Conservation (phyloP, 2,329 filamentous ascomycete species). For the Verticillium longisporum region DNA sequence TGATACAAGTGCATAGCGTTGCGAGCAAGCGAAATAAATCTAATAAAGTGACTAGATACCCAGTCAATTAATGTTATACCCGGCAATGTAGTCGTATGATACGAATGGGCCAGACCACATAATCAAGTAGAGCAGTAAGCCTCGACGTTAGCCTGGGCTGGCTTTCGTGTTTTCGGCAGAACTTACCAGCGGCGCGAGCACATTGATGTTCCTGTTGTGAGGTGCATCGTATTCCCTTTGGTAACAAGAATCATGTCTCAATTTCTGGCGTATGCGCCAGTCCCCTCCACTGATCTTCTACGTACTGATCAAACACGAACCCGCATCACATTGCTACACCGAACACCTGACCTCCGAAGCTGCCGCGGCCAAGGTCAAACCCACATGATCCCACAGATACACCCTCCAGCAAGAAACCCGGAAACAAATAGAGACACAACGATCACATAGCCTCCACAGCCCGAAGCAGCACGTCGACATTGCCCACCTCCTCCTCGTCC, state of each 20-base stretch:
- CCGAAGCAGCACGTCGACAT: constrained; percentile 51
- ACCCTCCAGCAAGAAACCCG: neutral
- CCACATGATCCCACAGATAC: neutral
- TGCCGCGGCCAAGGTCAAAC: neutral
- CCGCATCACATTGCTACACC: neutral
- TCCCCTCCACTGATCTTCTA: neutral
- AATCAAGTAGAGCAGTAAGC: too few species aligned
- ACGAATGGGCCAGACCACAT: too few species aligned
- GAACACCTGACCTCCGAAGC: neutral
- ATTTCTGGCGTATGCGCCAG: neutral
- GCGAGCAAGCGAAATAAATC: too few species aligned
- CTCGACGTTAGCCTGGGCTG: too few species aligned
- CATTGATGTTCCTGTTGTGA: neutral
- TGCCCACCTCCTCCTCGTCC: constrained; percentile 43
- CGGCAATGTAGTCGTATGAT: too few species aligned
- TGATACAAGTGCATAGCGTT: neutral
- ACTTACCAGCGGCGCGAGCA: too few species aligned
- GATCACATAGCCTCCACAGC: constrained; percentile 53
- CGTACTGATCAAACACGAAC: neutral
- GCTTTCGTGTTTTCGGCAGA: too few species aligned
- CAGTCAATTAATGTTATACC: neutral
- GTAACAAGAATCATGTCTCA: neutral
- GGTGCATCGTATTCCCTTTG: too few species aligned
- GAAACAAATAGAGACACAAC: neutral
- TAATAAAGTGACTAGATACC: neutral